phyloP scores from a whole-genome alignment of 176 grass and related monocot species.

The Secale cereale region DNA sequence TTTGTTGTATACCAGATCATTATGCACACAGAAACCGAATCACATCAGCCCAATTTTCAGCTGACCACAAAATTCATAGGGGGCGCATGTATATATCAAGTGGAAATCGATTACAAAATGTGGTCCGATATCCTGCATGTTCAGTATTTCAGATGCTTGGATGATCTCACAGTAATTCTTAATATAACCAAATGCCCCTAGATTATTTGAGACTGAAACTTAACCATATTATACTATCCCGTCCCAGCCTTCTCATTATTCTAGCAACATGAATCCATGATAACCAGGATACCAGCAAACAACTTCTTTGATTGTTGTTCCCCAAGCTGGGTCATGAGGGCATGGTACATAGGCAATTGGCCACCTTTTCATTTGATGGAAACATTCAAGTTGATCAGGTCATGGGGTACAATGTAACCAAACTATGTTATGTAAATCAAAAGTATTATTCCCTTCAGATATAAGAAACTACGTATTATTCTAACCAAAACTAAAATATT shows the following conservation, averaged over 20 bases:
- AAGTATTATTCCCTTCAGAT: too few relatives aligned
- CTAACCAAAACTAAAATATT: too few relatives aligned
- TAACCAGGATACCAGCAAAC: background rate
- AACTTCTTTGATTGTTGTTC: background rate
- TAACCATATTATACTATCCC: too few relatives aligned
- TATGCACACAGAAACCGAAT: slow-evolving; percentile 35
- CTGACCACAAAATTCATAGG: background rate
- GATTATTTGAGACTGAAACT: background rate
- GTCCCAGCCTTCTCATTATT: background rate
- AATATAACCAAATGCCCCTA: background rate
- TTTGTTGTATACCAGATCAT: slow-evolving; percentile 78
- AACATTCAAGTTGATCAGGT: background rate
- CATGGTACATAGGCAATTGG: background rate
- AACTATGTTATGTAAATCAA: too few relatives aligned
- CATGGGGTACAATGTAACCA: background rate
- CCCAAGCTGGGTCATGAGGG: background rate
- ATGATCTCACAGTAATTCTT: background rate
- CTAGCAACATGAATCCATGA: background rate
- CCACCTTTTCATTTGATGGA: background rate
- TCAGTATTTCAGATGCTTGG: too few relatives aligned
- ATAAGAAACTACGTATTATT: too few relatives aligned
- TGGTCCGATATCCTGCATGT: background rate
- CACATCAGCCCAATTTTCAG: slow-evolving; percentile 2
- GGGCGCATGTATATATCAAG: too few relatives aligned
- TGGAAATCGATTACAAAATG: too few relatives aligned